Conservation (phyloP, 2,329 filamentous ascomycete genomes). For the Hypoxylon sp. region DNA sequence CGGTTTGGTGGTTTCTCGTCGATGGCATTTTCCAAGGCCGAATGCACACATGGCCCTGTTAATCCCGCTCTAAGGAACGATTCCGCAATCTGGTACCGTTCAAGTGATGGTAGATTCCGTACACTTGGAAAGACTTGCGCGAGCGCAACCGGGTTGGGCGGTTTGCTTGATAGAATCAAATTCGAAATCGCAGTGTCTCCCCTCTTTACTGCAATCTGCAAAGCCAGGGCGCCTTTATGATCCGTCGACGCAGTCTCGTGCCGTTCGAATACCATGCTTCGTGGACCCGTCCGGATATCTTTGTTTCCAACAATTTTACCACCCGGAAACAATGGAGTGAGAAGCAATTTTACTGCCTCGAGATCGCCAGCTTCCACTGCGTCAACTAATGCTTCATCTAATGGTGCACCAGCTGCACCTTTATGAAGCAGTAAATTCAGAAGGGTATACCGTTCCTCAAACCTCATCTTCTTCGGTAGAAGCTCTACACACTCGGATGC, state of each 20-base stretch:
- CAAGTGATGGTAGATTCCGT: conserved; percentile 57
- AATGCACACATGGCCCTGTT: conserved; percentile 61
- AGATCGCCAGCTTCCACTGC: conserved; percentile 63
- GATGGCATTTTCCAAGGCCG: conserved; percentile 66
- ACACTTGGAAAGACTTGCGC: conserved; percentile 64
- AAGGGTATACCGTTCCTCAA: conserved; percentile 61
- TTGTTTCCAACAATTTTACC: conserved; percentile 47
- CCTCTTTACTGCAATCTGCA: conserved; percentile 63
- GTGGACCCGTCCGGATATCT: conserved; percentile 49
- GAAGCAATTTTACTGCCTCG: conserved; percentile 62
- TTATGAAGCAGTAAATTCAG: conserved; percentile 63
- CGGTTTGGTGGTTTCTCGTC: conserved; percentile 61
- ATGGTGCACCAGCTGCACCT: conserved; percentile 62
- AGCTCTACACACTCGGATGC: conserved; percentile 65
- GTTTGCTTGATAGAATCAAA: conserved; percentile 62
- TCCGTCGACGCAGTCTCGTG: conserved; percentile 67
- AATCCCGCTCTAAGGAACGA: conserved; percentile 64
- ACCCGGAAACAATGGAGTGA: conserved; percentile 62
- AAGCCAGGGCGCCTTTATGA: conserved; percentile 64
- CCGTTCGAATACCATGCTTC: conserved; percentile 55
- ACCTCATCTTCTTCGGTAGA: conserved; percentile 62
- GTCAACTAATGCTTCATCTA: conserved; percentile 66
- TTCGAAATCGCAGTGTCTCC: conserved; percentile 61
- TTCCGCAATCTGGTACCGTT: conserved; percentile 64
- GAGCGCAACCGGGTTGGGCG: conserved; percentile 61